Evolutionary conservation across 176 grass and related monocot genomes (phyloP).

Genomic region (Zea mays): DNA sequence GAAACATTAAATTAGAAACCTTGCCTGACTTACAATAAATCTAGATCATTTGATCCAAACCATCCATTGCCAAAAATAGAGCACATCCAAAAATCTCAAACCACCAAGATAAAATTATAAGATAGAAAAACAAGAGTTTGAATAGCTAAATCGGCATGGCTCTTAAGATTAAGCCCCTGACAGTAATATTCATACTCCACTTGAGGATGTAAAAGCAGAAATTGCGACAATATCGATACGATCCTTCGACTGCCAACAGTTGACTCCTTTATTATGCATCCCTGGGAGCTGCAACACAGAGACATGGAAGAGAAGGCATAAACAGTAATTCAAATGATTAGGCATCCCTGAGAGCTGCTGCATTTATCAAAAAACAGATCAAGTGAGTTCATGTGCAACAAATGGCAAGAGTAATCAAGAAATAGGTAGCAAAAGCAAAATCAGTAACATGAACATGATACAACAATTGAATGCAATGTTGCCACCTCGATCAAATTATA

Average conservation of each 20-base stretch:
- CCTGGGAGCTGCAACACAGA: slow-evolving; percentile 64
- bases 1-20: too few species aligned
- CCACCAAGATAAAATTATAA: neutral
- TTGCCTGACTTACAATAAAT: too few species aligned
- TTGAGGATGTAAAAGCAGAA: slow-evolving; percentile 82
- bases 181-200: neutral
- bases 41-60: neutral
- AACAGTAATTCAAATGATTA: slow-evolving; percentile 35
- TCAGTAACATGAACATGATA: too few species aligned
- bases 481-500: too few species aligned
- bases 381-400: too few species aligned
- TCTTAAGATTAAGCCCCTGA: neutral
- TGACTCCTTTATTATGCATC: slow-evolving; percentile 89
- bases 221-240: slow-evolving; percentile 58
- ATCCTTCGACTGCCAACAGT: slow-evolving; percentile 63
- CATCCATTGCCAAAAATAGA: slow-evolving; percentile 80
- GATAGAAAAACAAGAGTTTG: neutral
- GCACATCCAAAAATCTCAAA: neutral
- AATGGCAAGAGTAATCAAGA: too few species aligned
- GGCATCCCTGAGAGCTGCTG: neutral
- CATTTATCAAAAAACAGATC: too few species aligned
- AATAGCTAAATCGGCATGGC: too few species aligned
- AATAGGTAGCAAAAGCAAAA: too few species aligned
- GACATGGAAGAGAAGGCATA: slow-evolving; percentile 55
- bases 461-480: too few species aligned